phyloP scores from a whole-genome alignment of 768 basidiomycete genomes.

The Gyrodon lividus region DNA sequence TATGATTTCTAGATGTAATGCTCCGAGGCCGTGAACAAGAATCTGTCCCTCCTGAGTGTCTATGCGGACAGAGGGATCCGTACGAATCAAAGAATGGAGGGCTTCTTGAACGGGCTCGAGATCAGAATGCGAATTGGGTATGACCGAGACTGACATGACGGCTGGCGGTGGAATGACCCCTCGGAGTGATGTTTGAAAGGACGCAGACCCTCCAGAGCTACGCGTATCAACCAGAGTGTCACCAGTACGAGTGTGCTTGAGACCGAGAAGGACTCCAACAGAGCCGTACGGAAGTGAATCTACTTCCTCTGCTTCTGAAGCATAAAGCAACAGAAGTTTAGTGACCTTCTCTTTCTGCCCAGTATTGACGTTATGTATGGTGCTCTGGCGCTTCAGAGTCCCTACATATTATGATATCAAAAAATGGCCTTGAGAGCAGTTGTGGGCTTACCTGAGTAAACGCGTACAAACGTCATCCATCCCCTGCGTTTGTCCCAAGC shows the following conservation, averaged over 20 bases:
- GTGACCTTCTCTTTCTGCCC: conserved; percentile 71
- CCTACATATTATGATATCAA: conserved; percentile 35
- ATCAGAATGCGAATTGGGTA: conserved; percentile 79
- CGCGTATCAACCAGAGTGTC: conserved; percentile 71
- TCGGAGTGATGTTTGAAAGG: conserved; percentile 45
- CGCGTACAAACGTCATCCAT: conserved; percentile 91
- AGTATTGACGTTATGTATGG: conserved; percentile 62
- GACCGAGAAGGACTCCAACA: conserved; percentile 80
- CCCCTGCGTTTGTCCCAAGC: conserved; percentile 78
- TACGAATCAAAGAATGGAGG: conserved; percentile 68
- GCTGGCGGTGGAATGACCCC: conserved; percentile 78
- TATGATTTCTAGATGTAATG: conserved; percentile 86
- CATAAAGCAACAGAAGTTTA: conserved; percentile 77
- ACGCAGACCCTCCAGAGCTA: conserved; percentile 32
- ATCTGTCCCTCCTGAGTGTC: conserved; percentile 82
- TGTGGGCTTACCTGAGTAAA: conserved; percentile 71
- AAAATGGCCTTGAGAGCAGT: neutral
- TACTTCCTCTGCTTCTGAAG: conserved; percentile 72
- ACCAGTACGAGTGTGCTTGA: conserved; percentile 82
- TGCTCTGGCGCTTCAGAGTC: conserved; percentile 60
- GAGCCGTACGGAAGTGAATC: conserved; percentile 78
- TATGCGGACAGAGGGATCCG: conserved; percentile 84
- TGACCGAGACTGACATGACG: conserved; percentile 80
- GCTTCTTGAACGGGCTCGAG: conserved; percentile 76
- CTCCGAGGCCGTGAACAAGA: conserved; percentile 79